Evolutionary conservation across 2,329 filamentous ascomycete genomes (phyloP).

Genomic region (Saccharata proteae): DNA sequence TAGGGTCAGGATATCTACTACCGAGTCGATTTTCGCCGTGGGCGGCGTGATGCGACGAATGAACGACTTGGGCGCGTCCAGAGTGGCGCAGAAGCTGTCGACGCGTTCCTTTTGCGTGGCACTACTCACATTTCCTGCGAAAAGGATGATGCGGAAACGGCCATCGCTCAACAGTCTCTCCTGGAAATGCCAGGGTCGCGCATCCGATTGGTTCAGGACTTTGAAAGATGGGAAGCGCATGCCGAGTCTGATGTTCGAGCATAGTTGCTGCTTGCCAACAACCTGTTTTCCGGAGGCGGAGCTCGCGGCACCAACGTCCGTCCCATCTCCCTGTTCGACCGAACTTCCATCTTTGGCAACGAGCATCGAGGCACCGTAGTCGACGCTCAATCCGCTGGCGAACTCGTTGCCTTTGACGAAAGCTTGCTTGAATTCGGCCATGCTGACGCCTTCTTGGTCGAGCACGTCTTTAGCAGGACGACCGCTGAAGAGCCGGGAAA

Average conservation of each 20-base stretch:
- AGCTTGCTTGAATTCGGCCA: conserved; percentile 50
- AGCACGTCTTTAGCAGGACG: conserved; percentile 45
- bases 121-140: conserved; percentile 45
- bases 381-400: conserved; percentile 43
- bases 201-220: conserved; percentile 46
- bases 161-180: conserved; percentile 45
- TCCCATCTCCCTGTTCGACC: conserved; percentile 35
- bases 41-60: conserved; percentile 32
- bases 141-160: conserved; percentile 47
- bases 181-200: conserved; percentile 48
- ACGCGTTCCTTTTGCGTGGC: conserved; percentile 33
- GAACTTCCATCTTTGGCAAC: conserved; percentile 41
- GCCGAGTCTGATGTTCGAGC: conserved; percentile 36
- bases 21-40: conserved; percentile 27
- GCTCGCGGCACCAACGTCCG: conserved; percentile 24
- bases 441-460: conserved; percentile 48
- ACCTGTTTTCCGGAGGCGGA: conserved; percentile 1
- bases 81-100: conserved; percentile 34
- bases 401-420: conserved; percentile 51
- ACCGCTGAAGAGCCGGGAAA: conserved; percentile 35
- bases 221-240: conserved; percentile 49
- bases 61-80: conserved; percentile 28
- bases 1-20: conserved; percentile 50
- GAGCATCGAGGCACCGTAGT: conserved; percentile 46
- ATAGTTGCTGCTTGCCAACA: conserved; percentile 29